phyloP scores from a whole-genome alignment of 306 rosid genomes.

The Cajanus cajan region DNA sequence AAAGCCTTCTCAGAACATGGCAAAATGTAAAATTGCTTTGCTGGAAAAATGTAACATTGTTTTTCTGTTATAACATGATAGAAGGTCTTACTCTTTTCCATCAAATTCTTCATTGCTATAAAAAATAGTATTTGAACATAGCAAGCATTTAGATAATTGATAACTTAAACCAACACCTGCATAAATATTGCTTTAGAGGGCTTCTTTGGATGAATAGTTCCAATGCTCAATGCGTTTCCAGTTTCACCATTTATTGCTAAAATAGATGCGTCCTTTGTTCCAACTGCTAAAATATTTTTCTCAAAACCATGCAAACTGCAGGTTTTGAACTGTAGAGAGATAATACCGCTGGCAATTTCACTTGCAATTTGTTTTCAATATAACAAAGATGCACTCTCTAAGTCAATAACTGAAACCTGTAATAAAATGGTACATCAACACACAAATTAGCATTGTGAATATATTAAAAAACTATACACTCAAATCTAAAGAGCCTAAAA shows the following conservation, averaged over 20 bases:
- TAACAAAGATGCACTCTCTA: slow-evolving; percentile 60
- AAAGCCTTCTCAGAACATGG: slow-evolving; percentile 85
- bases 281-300: slow-evolving; percentile 63
- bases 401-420: slow-evolving; percentile 74
- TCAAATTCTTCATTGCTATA: slow-evolving; percentile 22
- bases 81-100: background rate
- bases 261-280: slow-evolving; percentile 80
- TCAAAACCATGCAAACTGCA: slow-evolving; percentile 72
- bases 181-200: slow-evolving; percentile 74
- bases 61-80: slow-evolving; percentile 41
- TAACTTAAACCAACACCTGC: slow-evolving; percentile 51
- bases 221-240: slow-evolving; percentile 56
- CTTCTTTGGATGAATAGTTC: slow-evolving; percentile 77
- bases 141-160: background rate
- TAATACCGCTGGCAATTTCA: slow-evolving; percentile 62
- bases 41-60: too few relatives aligned
- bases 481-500: slow-evolving; percentile 5
- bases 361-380: slow-evolving; percentile 70
- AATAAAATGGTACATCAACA: slow-evolving; percentile 25
- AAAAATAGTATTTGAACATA: slow-evolving; percentile 5
- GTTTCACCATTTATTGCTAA: slow-evolving; percentile 69
- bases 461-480: background rate
- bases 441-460: background rate
- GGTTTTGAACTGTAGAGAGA: slow-evolving; percentile 68
- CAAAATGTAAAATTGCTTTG: slow-evolving; percentile 56